A percentile compares a stretch with the other conserved stretches of the same genome.
Evolutionary conservation across 2,329 filamentous ascomycete species (phyloP).

Genomic region (Chrysoporthe cubensis): DNA sequence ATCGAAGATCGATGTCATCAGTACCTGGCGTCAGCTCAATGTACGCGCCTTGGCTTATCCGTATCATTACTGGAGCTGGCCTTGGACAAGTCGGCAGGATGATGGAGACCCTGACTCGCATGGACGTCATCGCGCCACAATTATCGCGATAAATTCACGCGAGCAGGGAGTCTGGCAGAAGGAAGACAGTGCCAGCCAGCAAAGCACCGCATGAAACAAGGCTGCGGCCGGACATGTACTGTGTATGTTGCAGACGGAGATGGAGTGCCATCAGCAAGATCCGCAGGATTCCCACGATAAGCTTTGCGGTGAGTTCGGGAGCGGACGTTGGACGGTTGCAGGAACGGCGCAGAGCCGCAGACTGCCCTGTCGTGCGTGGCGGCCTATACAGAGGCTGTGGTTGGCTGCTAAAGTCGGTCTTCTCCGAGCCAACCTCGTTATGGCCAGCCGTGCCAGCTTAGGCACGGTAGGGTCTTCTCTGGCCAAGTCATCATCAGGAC

Average conservation of each 20-base stretch:
- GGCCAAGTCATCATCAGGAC: background rate
- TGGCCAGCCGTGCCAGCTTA: background rate
- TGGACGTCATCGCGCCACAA: slow-evolving; percentile 29
- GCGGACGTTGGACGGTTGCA: background rate
- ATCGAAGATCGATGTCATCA: slow-evolving; percentile 17
- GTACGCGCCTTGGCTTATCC: slow-evolving; percentile 1
- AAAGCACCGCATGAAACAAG: background rate
- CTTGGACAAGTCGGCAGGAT: slow-evolving; percentile 7
- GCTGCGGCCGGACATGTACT: background rate
- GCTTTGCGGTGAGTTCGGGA: background rate
- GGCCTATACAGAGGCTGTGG: background rate
- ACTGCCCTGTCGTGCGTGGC: background rate
- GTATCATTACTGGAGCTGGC: slow-evolving; percentile 15
- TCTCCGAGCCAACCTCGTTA: background rate
- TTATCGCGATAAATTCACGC: slow-evolving; percentile 28
- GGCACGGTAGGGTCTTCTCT: background rate
- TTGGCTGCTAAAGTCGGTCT: background rate
- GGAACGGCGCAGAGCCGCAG: slow-evolving; percentile 15
- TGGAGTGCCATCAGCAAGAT: background rate
- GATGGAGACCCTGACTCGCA: slow-evolving; percentile 27
- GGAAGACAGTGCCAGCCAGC: background rate
- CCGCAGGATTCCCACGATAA: background rate
- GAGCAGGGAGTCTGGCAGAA: background rate
- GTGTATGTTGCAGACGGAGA: background rate
- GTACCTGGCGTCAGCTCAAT: slow-evolving; percentile 17